Percentiles rank a stretch among this genome's conserved stretches.
Conservation (phyloP, 495 filamentous ascomycete species). For the Parmelia sp. region DNA sequence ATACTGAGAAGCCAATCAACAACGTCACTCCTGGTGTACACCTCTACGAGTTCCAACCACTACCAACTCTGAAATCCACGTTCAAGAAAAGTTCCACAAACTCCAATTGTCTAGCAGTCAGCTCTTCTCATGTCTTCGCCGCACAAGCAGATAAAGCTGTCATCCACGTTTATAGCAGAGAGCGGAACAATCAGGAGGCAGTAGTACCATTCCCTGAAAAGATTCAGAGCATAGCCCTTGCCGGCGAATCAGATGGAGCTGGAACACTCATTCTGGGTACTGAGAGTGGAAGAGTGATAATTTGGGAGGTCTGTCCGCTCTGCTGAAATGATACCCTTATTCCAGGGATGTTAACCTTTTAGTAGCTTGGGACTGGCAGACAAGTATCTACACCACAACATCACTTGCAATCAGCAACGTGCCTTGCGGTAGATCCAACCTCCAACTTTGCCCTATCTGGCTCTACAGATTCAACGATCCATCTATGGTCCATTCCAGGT, state of each 20-base stretch:
- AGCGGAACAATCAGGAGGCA: conserved; percentile 79
- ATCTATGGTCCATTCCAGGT: conserved; percentile 76
- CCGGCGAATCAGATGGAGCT: conserved; percentile 51
- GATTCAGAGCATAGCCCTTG: conserved; percentile 64
- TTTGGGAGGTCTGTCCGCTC: conserved; percentile 74
- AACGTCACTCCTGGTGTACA: conserved; percentile 68
- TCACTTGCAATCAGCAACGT: conserved; percentile 80
- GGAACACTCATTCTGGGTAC: conserved; percentile 77
- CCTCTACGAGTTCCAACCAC: conserved; percentile 72
- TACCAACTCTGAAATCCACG: conserved; percentile 58
- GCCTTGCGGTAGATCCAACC: conserved; percentile 62
- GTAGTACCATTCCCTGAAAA: conserved; percentile 78
- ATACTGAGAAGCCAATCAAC: conserved; percentile 56
- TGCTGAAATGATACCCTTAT: neutral
- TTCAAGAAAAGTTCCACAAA: conserved; percentile 91
- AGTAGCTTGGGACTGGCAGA: conserved; percentile 74
- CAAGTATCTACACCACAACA: conserved; percentile 79
- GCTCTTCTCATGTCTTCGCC: conserved; percentile 77
- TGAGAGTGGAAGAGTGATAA: conserved; percentile 72
- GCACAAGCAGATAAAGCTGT: conserved; percentile 87
- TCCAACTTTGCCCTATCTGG: conserved; percentile 79
- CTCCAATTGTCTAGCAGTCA: conserved; percentile 72
- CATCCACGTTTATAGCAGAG: conserved; percentile 80
- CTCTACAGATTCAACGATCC: conserved; percentile 79
- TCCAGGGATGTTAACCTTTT: conserved; percentile 18